Evolutionary conservation across 768 basidiomycete species (phyloP).

Genomic region (Crucibulum laeve): DNA sequence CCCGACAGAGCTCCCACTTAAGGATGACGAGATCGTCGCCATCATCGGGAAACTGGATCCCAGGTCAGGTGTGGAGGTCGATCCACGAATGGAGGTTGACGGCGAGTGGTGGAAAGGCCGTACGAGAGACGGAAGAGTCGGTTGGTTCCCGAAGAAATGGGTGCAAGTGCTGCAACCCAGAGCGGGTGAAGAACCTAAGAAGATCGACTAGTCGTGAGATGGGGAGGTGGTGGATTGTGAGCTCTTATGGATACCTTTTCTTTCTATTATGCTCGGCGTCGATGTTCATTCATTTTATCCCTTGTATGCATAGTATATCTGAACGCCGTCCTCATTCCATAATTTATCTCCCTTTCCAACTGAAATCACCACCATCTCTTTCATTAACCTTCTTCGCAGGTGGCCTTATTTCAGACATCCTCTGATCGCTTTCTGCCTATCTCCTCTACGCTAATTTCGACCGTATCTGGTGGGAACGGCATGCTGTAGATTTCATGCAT

Average conservation of each 20-base stretch:
- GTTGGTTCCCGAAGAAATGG: slow-evolving; percentile 94
- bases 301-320: too few species aligned
- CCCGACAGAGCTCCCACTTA: slow-evolving; percentile 74
- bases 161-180: slow-evolving; percentile 65
- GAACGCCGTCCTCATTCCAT: too few species aligned
- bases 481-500: too few species aligned
- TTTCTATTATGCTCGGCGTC: not conserved
- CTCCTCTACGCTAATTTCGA: too few species aligned
- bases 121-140: slow-evolving; percentile 85
- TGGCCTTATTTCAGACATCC: too few species aligned
- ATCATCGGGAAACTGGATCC: slow-evolving; percentile 80
- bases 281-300: slow-evolving; percentile 4
- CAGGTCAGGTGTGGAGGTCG: slow-evolving; percentile 60
- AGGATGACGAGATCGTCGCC: slow-evolving; percentile 91
- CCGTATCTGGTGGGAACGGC: too few species aligned
- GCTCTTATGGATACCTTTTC: too few species aligned
- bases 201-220: not conserved
- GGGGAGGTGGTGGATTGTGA: not conserved
- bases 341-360: too few species aligned
- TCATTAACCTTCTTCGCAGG: too few species aligned
- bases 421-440: too few species aligned
- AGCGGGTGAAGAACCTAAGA: slow-evolving; percentile 8
- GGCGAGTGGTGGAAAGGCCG: slow-evolving; percentile 95
- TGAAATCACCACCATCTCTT: too few species aligned
- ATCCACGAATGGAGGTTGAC: slow-evolving; percentile 56